Base-by-base conservation (phyloP, 2,329 filamentous ascomycete species). In the Exophiala sp. region DNA sequence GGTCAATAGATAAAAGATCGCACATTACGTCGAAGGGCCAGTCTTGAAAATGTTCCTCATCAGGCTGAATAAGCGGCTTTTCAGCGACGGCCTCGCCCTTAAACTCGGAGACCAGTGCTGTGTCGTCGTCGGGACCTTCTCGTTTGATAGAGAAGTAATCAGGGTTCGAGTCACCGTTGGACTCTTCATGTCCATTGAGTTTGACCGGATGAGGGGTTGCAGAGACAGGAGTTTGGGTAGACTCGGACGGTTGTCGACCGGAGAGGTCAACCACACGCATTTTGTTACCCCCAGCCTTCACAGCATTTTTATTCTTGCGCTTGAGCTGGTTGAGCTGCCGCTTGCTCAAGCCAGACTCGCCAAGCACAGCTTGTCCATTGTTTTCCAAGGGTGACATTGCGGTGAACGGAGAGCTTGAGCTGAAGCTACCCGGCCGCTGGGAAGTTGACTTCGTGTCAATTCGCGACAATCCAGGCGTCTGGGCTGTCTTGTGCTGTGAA, bases 21-120 rank as follows among this genome's bases (percentile, higher is more conserved):
- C 91, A 96, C 34, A 99, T 82, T 49, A 90, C 85, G 65, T 96
- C 91, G 65, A 89, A 96, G 0, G 94, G 94, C 94, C 94, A 99
- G 67, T 95, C 89, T 2, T 82, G 78, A 2, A 91, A 90, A 64
- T 92, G 83, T 54, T 88, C 80, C 61, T 87, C 83, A 54, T 95
- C 89, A 2, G 84, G 79, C 68, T 95, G 85, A 53, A 97, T 81
- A 52, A 94, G 83, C 0, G 92, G 90, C 69, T 96, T 94, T 67
- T 96, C 89, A 2, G 88, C 84, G 8, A 89, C 76, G 2, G 85
- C 75, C 1, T 86, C 81, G 3, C 94, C 95, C 69, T 97, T 97
- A 77, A 95, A 97, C 66, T 99, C 94, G 41, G 91, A 89, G 21
- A 97, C 88, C 12, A 99, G 84, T 68, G 96, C 96, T 4, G 85